These are phyloP conservation scores for Pyrus communis DNA, from an alignment of 306 rosid species.

Conservation along the genomic window DNA sequence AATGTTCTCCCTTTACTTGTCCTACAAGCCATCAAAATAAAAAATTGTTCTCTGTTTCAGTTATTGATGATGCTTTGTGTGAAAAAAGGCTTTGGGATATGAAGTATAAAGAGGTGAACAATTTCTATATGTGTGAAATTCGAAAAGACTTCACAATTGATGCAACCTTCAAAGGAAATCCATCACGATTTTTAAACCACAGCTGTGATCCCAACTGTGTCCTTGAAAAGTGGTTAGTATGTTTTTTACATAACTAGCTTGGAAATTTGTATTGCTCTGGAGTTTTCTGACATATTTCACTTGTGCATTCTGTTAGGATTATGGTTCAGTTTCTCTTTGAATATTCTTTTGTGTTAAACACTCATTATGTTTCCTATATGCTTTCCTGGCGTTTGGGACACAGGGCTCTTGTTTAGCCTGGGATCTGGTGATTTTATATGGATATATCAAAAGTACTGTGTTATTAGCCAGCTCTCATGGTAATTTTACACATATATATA, in stretches of 20 bases:
- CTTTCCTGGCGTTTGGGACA: neutral
- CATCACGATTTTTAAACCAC: slow-evolving; percentile 81
- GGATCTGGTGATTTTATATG: neutral
- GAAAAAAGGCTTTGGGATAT: slow-evolving; percentile 88
- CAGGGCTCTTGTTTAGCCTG: neutral
- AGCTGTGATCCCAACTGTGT: slow-evolving; percentile 88
- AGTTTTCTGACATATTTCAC: neutral
- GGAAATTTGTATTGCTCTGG: neutral
- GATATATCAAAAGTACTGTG: neutral
- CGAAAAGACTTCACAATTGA: slow-evolving; percentile 91
- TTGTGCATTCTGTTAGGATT: neutral
- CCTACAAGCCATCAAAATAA: too few species aligned
- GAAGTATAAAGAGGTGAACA: slow-evolving; percentile 66
- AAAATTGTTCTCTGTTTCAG: slow-evolving; percentile 35
- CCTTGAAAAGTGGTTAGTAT: slow-evolving; percentile 86
- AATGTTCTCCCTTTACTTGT: too few species aligned
- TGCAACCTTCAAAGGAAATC: slow-evolving; percentile 90
- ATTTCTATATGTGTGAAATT: slow-evolving; percentile 92
- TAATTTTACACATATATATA: neutral
- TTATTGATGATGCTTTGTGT: slow-evolving; percentile 76
- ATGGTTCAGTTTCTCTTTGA: neutral
- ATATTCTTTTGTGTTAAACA: neutral
- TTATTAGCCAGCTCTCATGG: neutral
- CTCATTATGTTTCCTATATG: neutral
- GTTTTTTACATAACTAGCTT: neutral